Evolutionary conservation across 352 stramenopile species (phyloP).

Genomic region (Globisporangium acanthophoron): DNA sequence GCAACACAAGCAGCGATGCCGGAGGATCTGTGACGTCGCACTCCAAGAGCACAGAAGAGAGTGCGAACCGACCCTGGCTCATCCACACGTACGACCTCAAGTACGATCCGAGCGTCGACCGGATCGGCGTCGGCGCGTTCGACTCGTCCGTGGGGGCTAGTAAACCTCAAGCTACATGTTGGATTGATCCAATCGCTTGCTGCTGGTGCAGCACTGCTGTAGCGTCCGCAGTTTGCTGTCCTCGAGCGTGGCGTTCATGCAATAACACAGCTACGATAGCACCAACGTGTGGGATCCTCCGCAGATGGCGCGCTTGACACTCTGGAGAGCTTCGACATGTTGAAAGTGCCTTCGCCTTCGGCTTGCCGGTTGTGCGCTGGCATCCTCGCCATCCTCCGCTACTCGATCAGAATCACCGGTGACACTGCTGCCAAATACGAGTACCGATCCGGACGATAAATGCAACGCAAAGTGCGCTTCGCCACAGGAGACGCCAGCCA

Average conservation of each 20-base stretch:
- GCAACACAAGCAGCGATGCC: too few species aligned
- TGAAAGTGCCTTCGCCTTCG: constrained; percentile 7
- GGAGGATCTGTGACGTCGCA: too few species aligned
- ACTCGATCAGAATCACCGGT: constrained; percentile 7
- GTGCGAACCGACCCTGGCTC: too few species aligned
- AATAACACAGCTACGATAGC: constrained; percentile 3
- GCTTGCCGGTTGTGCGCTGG: constrained; percentile 8
- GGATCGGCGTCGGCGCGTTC: too few species aligned
- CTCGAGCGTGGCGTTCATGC: too few species aligned
- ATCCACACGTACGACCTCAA: not conserved
- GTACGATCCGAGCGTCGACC: not conserved
- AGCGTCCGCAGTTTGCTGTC: too few species aligned
- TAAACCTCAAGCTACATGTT: too few species aligned
- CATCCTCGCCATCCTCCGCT: constrained; percentile 17
- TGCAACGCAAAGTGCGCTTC: constrained; percentile 39
- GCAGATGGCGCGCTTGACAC: constrained; percentile 20
- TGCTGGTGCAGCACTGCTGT: too few species aligned
- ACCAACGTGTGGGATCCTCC: constrained; percentile 36
- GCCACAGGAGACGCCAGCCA: constrained; percentile 31
- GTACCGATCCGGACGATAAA: constrained; percentile 19
- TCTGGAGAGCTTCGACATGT: not conserved
- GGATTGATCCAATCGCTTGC: too few species aligned
- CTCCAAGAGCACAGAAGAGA: too few species aligned
- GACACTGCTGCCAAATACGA: constrained; percentile 18
- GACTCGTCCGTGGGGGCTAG: too few species aligned